Conservation (phyloP, 2,329 filamentous ascomycete species). For the Torrubiella hemipterigena region DNA sequence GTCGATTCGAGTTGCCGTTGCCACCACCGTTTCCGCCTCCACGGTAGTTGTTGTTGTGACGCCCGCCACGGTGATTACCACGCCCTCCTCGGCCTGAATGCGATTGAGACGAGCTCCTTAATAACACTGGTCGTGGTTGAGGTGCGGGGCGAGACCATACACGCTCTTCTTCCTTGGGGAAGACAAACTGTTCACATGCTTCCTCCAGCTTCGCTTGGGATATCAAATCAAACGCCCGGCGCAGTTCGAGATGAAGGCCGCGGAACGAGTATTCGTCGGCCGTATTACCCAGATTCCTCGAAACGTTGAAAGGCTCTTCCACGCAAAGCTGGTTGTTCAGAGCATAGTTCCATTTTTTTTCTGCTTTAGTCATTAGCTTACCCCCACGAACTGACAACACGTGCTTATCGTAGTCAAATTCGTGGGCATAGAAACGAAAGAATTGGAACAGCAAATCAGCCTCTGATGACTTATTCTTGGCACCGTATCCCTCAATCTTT, state of each 20-base stretch:
- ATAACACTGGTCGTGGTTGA: slow-evolving; percentile 41
- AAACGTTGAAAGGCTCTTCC: slow-evolving; percentile 89
- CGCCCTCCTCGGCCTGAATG: slow-evolving; percentile 36
- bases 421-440: slow-evolving; percentile 88
- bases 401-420: slow-evolving; percentile 77
- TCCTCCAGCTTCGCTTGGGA: slow-evolving; percentile 67
- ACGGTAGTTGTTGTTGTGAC: slow-evolving; percentile 31
- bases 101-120: slow-evolving; percentile 51
- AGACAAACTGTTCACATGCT: slow-evolving; percentile 80
- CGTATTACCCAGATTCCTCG: slow-evolving; percentile 86
- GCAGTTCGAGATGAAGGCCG: slow-evolving; percentile 79
- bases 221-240: slow-evolving; percentile 76
- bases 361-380: slow-evolving; percentile 63
- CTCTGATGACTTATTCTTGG: slow-evolving; percentile 67
- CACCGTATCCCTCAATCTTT: slow-evolving; percentile 60
- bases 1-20: slow-evolving; percentile 30
- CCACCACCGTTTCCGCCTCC: slow-evolving; percentile 18
- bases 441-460: slow-evolving; percentile 90
- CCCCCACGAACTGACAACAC: slow-evolving; percentile 81
- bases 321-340: slow-evolving; percentile 82
- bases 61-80: slow-evolving; percentile 34
- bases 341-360: slow-evolving; percentile 77
- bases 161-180: slow-evolving; percentile 68
- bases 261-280: slow-evolving; percentile 91
- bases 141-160: slow-evolving; percentile 45